Evolutionary conservation across 371 early-diverging fungal genomes (phyloP).

Genomic region (Sporodiniella umbellata): DNA sequence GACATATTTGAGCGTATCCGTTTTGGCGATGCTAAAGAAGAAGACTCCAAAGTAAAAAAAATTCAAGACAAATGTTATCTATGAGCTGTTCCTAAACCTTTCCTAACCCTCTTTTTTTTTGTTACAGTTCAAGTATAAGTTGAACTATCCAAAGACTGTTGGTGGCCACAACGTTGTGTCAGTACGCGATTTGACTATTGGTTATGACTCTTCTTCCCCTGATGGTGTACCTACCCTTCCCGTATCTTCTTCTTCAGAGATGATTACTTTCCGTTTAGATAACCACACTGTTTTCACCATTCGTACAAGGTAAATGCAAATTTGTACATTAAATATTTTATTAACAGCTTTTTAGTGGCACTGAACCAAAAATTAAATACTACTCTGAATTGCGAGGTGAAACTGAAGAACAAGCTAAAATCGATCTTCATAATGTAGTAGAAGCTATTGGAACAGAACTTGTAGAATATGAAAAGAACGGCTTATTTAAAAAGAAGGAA

Average conservation of each 20-base stretch:
- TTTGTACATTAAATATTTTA: background rate
- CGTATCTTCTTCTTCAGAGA: constrained; percentile 78
- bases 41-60: constrained; percentile 7
- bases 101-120: no score
- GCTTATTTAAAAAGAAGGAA: constrained; percentile 39
- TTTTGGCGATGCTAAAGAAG: constrained; percentile 50
- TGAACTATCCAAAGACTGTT: constrained; percentile 70
- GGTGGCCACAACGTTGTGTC: constrained; percentile 66
- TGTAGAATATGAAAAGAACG: constrained; percentile 54
- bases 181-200: constrained; percentile 87
- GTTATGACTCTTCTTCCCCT: constrained; percentile 74
- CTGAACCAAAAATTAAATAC: constrained; percentile 96
- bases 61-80: background rate
- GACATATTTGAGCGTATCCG: constrained; percentile 80
- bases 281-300: constrained; percentile 72
- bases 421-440: constrained; percentile 44
- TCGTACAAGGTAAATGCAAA: constrained; percentile 60
- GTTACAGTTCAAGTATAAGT: constrained; percentile 31
- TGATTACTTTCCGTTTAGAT: constrained; percentile 88
- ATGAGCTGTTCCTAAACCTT: no score
- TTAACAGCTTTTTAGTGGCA: constrained; percentile 57
- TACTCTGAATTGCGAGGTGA: constrained; percentile 78
- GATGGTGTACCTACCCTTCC: constrained; percentile 72
- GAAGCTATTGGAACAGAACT: constrained; percentile 55
- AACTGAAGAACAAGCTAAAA: constrained; percentile 47